phyloP scores from a whole-genome alignment of 345 rosid genomes.

The Eucalyptus grandis region DNA sequence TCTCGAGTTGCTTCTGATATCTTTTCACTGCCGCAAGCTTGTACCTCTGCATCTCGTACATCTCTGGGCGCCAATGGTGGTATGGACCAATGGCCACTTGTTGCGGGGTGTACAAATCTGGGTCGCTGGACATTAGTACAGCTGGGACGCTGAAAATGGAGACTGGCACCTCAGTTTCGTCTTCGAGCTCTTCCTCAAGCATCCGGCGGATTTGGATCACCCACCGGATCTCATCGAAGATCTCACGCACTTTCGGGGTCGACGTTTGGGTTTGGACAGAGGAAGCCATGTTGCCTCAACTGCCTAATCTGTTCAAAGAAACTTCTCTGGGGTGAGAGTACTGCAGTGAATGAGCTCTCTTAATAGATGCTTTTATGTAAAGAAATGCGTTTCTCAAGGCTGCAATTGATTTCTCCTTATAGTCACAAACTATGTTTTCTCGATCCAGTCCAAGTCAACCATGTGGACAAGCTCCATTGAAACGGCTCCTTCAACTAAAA shows the following conservation, averaged over 20 bases:
- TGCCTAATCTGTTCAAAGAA: neutral
- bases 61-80: slow-evolving; percentile 63
- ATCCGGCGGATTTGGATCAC: slow-evolving; percentile 31
- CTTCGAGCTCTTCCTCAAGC: slow-evolving; percentile 48
- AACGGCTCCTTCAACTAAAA: neutral
- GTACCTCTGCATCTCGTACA: slow-evolving; percentile 54
- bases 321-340: neutral
- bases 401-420: neutral
- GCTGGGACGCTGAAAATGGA: slow-evolving; percentile 62
- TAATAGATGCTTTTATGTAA: neutral
- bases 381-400: neutral
- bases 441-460: neutral
- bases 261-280: neutral
- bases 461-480: neutral
- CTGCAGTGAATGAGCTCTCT: neutral
- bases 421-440: neutral
- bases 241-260: neutral
- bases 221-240: slow-evolving; percentile 58
- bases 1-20: slow-evolving; percentile 11
- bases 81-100: slow-evolving; percentile 72
- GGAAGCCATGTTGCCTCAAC: neutral
- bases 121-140: slow-evolving; percentile 24
- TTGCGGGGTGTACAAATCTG: slow-evolving; percentile 62
- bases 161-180: slow-evolving; percentile 23
- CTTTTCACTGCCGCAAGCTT: slow-evolving; percentile 55